phyloP scores from a whole-genome alignment of 768 basidiomycete species.

The Rhodosporidiobolus sp. region DNA sequence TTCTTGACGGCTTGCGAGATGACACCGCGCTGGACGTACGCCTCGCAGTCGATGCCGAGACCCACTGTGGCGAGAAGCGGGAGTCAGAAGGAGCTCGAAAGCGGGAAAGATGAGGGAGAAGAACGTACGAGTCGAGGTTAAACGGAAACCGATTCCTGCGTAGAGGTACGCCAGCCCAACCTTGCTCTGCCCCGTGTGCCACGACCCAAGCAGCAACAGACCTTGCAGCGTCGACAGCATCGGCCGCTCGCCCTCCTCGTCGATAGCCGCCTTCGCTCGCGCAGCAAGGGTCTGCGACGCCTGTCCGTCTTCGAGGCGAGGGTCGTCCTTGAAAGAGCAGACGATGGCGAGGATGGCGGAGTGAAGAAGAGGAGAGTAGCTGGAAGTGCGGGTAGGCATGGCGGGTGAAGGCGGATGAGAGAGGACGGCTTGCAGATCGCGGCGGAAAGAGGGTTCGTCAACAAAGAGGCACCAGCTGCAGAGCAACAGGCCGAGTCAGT shows the following conservation, averaged over 20 bases:
- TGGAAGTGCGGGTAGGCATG: slow-evolving; percentile 4
- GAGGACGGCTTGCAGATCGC: slow-evolving; percentile 11
- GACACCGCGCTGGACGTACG: slow-evolving; percentile 15
- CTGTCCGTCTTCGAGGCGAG: background rate
- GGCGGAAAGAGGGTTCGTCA: slow-evolving; percentile 11
- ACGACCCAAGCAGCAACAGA: slow-evolving; percentile 28
- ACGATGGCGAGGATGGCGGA: slow-evolving; percentile 34
- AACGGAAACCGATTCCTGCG: slow-evolving; percentile 15
- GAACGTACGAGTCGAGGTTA: background rate
- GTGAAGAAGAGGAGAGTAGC: slow-evolving; percentile 37
- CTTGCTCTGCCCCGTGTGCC: slow-evolving; percentile 10
- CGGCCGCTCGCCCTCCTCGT: slow-evolving; percentile 34
- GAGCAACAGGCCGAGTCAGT: background rate
- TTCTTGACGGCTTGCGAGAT: slow-evolving; percentile 18
- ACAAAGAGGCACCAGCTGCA: slow-evolving; percentile 20
- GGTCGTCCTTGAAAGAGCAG: slow-evolving; percentile 18
- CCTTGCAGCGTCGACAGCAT: slow-evolving; percentile 30
- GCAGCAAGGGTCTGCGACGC: background rate
- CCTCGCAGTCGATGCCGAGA: slow-evolving; percentile 31
- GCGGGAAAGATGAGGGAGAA: background rate
- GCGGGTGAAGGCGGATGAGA: background rate
- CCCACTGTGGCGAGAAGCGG: slow-evolving; percentile 5
- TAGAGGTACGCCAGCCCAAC: slow-evolving; percentile 21
- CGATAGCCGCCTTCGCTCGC: slow-evolving; percentile 20
- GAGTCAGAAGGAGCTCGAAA: background rate